phyloP scores from a whole-genome alignment of 1,284 basidiomycete genomes.

The Leccinum pachyderme region DNA sequence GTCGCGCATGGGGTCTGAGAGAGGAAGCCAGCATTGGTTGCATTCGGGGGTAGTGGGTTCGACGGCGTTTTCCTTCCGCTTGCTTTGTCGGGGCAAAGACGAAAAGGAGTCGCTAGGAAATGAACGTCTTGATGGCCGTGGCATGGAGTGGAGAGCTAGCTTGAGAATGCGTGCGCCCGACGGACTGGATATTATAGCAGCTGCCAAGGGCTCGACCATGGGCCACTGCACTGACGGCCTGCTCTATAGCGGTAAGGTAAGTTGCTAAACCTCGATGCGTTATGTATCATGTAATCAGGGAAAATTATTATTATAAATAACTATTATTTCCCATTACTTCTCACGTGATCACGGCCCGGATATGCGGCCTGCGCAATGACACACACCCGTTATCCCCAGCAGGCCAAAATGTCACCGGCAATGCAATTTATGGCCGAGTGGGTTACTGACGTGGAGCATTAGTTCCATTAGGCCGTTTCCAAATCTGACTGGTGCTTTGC shows the following conservation, averaged over 20 bases:
- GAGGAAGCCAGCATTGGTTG: slow-evolving; percentile 19
- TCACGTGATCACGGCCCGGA: not conserved
- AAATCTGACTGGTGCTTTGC: slow-evolving; percentile 13
- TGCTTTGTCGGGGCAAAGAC: slow-evolving; percentile 46
- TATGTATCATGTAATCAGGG: slow-evolving; percentile 23
- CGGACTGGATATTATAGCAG: slow-evolving; percentile 23
- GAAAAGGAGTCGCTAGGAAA: slow-evolving; percentile 51
- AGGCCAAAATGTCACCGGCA: slow-evolving; percentile 10
- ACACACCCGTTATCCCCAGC: slow-evolving; percentile 9
- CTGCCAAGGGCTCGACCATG: slow-evolving; percentile 33
- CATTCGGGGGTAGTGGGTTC: slow-evolving; percentile 32
- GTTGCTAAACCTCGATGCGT: not conserved
- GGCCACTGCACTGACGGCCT: slow-evolving; percentile 12
- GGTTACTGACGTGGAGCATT: slow-evolving; percentile 1
- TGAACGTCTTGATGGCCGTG: slow-evolving; percentile 28
- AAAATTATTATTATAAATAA: slow-evolving; percentile 5
- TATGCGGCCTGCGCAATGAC: slow-evolving; percentile 1
- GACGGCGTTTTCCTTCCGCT: slow-evolving; percentile 50
- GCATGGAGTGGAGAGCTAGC: slow-evolving; percentile 23
- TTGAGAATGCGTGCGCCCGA: slow-evolving; percentile 20
- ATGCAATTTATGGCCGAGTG: not conserved
- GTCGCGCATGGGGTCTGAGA: slow-evolving; percentile 36
- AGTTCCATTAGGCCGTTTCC: slow-evolving; percentile 5
- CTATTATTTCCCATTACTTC: not conserved
- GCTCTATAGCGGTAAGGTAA: not conserved